phyloP scores from a whole-genome alignment of 2,329 filamentous ascomycete genomes.

The Trichophyton verrucosum region DNA sequence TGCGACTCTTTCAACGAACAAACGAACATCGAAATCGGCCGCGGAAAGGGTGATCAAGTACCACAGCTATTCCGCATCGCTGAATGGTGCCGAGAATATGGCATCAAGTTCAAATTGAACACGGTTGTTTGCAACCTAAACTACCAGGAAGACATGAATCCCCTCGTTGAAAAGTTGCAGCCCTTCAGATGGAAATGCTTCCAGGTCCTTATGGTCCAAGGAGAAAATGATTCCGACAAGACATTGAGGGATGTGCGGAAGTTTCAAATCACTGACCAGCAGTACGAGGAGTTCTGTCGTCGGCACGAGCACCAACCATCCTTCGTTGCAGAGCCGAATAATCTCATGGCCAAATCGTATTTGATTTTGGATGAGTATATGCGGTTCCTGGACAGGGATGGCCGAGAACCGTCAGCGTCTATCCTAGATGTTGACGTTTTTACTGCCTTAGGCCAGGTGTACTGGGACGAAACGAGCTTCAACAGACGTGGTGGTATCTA shows the following conservation, averaged over 20 bases:
- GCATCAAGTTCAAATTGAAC: slow-evolving; percentile 47
- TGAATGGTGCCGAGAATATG: slow-evolving; percentile 35
- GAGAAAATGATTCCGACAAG: slow-evolving; percentile 39
- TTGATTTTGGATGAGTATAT: slow-evolving; percentile 42
- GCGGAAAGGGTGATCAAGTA: slow-evolving; percentile 39
- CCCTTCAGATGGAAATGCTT: slow-evolving; percentile 47
- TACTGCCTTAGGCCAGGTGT: slow-evolving; percentile 33
- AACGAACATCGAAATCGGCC: slow-evolving; percentile 42
- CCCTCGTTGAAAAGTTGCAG: slow-evolving; percentile 26
- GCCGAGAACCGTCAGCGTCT: slow-evolving; percentile 22
- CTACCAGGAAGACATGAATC: slow-evolving; percentile 40
- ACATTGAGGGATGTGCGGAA: slow-evolving; percentile 32
- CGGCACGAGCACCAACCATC: slow-evolving; percentile 31
- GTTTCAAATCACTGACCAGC: slow-evolving; percentile 37
- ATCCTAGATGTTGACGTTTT: slow-evolving; percentile 39
- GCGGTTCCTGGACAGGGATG: slow-evolving; percentile 38
- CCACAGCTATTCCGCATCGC: slow-evolving; percentile 33
- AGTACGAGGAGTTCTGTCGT: slow-evolving; percentile 37
- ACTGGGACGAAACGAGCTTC: slow-evolving; percentile 38
- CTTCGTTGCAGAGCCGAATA: slow-evolving; percentile 40
- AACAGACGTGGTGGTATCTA: slow-evolving; percentile 37
- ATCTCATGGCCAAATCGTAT: slow-evolving; percentile 41
- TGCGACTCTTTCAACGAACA: slow-evolving; percentile 43
- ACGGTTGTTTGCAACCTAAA: slow-evolving; percentile 42
- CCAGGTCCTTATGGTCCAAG: slow-evolving; percentile 41